phyloP scores from a whole-genome alignment of 2,329 filamentous ascomycete genomes.

The Pseudogymnoascus sp. region DNA sequence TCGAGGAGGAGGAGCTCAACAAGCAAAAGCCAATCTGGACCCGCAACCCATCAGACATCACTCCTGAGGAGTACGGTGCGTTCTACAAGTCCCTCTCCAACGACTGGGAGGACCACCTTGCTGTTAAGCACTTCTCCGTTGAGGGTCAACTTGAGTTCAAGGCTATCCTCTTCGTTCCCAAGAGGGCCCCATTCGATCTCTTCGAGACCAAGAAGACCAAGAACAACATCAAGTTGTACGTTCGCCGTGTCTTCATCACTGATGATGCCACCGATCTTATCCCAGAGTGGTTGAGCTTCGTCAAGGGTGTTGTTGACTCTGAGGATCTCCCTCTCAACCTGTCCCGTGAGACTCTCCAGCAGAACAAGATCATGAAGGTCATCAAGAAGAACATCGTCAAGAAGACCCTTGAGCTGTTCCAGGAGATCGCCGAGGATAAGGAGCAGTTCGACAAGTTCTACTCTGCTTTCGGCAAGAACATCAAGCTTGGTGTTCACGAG shows the following conservation, averaged over 20 bases:
- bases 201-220: slow-evolving; percentile 99
- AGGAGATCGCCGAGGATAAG: slow-evolving; percentile 97
- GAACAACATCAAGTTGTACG: slow-evolving; percentile 99
- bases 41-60: slow-evolving; percentile 92
- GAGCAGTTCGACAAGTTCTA: slow-evolving; percentile 99
- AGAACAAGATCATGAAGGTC: slow-evolving; percentile 99
- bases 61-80: slow-evolving; percentile 89
- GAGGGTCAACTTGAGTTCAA: slow-evolving; percentile 99
- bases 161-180: slow-evolving; percentile 97
- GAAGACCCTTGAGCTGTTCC: slow-evolving; percentile 99
- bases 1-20: slow-evolving; percentile 99
- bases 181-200: slow-evolving; percentile 98
- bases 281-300: slow-evolving; percentile 97
- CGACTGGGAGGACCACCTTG: slow-evolving; percentile 99
- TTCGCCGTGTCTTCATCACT: slow-evolving; percentile 99
- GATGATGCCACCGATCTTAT: slow-evolving; percentile 99
- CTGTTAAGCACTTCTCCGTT: slow-evolving; percentile 99
- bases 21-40: slow-evolving; percentile 99
- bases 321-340: slow-evolving; percentile 99
- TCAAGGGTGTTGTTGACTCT: slow-evolving; percentile 99
- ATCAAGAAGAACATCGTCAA: slow-evolving; percentile 99
- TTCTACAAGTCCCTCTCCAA: slow-evolving; percentile 99
- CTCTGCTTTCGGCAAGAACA: slow-evolving; percentile 98
- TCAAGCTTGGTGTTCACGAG: slow-evolving; percentile 99
- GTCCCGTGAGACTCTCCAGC: slow-evolving; percentile 99